A percentile compares a stretch with the other conserved stretches of the same genome.
Conservation (phyloP, 208 protist genomes). For the Wallacemonas sp. region DNA sequence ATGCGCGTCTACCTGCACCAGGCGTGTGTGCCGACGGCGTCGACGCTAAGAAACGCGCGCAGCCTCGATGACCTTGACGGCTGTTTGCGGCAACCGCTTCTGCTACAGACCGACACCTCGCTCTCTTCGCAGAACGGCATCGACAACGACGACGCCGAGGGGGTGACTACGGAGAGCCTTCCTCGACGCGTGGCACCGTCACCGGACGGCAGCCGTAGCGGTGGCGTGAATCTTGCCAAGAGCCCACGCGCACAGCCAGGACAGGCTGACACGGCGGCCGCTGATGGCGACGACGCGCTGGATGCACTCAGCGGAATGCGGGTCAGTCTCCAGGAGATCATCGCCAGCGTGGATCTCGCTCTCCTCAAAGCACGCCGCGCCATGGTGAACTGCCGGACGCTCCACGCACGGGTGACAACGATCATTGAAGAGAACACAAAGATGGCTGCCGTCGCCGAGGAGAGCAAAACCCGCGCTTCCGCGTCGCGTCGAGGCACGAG, state of each 20-base stretch:
- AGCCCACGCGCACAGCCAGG: neutral
- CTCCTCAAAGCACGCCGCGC: neutral
- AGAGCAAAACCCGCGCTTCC: constrained; percentile 15
- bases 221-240: neutral
- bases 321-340: neutral
- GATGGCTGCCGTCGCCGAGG: constrained; percentile 21
- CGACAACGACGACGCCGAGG: too few species aligned
- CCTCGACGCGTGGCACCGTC: neutral
- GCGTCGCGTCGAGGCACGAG: constrained; percentile 9
- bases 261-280: neutral
- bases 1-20: neutral
- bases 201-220: neutral
- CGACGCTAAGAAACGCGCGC: neutral
- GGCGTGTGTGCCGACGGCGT: neutral
- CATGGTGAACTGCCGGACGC: neutral
- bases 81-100: neutral
- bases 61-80: neutral
- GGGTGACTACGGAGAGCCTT: too few species aligned
- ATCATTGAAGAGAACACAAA: constrained; percentile 19
- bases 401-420: constrained; percentile 9
- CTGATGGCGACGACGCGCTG: neutral
- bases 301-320: neutral
- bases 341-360: neutral
- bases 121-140: too few species aligned
- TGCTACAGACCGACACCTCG: neutral